A percentile compares a stretch with the other conserved stretches of the same genome.
Conservation (phyloP, 2,329 filamentous ascomycete species). For the Biscogniauxia marginata region DNA sequence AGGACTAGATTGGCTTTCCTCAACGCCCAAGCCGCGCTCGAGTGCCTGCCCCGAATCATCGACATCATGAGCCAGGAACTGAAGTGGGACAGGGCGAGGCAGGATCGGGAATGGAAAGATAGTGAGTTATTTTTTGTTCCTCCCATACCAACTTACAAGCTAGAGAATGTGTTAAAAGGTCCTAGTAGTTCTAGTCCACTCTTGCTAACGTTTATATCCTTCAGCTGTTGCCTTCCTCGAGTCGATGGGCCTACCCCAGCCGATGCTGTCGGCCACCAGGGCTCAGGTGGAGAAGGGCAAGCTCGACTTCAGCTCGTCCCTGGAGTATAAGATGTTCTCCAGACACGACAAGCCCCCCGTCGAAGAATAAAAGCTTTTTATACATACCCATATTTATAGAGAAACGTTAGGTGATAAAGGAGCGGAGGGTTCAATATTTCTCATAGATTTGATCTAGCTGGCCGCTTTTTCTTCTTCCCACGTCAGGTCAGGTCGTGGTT, state of each 20-base stretch:
- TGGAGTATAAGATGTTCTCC: slow-evolving; percentile 63
- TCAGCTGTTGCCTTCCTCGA: slow-evolving; percentile 59
- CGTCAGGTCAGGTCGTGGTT: not conserved
- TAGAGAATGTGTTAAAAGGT: too few relatives aligned
- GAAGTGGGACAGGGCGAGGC: slow-evolving; percentile 70
- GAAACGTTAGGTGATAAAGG: too few relatives aligned
- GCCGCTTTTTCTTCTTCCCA: not conserved
- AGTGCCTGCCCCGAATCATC: slow-evolving; percentile 80
- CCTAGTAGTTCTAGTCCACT: too few relatives aligned
- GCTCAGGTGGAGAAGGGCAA: slow-evolving; percentile 61
- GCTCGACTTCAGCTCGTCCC: slow-evolving; percentile 54
- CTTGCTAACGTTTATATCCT: slow-evolving; percentile 5
- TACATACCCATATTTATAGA: not conserved
- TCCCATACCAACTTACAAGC: not conserved
- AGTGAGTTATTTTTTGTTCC: slow-evolving; percentile 45
- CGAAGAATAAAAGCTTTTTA: slow-evolving; percentile 30
- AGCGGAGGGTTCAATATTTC: too few relatives aligned
- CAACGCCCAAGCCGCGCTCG: slow-evolving; percentile 86
- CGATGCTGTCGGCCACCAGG: slow-evolving; percentile 56
- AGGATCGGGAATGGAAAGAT: slow-evolving; percentile 80
- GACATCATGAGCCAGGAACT: slow-evolving; percentile 87
- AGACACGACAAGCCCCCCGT: slow-evolving; percentile 52
- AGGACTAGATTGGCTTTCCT: slow-evolving; percentile 84
- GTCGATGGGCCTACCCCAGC: slow-evolving; percentile 64
- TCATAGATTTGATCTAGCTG: too few relatives aligned